Evolutionary conservation across 2,329 filamentous ascomycete species (phyloP), one percentile per base, ranked within the genome.

Genomic region (Ophiostoma sp.): DNA sequence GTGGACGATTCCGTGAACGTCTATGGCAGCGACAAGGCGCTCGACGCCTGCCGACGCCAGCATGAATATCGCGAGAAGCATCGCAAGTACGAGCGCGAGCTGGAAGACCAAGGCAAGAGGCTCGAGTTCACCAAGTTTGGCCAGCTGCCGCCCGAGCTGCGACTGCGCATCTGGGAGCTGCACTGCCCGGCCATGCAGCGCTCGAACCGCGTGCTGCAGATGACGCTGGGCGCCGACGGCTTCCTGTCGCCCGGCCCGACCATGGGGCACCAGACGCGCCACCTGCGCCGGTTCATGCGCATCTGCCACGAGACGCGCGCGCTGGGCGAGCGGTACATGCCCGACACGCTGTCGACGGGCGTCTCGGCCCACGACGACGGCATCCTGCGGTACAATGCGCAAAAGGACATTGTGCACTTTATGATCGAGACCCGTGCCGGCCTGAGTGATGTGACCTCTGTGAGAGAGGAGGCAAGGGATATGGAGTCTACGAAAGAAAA

Each of bases 131-230:
- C 71, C 8, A 68, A 70, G 27, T 74, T 74, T 13, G 1, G 17
- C 11, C 60, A 54, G 23, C 66, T 74, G 68, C 73, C 73, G 10
- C 13, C 69, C 0, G 72, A 74, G 70, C 65, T 74, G 70, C 72
- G 72, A 23, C 60, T 72, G 65, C 67, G 69, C 64, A 68, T 74
- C 62, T 74, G 73, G 73, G 68, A 69, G 41, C n/a, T 66, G 54
- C 69, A 70, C 72, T 73, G 71, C 67, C 70, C 71, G 17, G 67
- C 52, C 20, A 23, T 71, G 41, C 35, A 39, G 44, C 65, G 41
- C 27, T 52, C 41, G 36, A 15, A 67, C 1, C 70, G 71, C 20
- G 68, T 74, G 11, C 31, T 72, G 11, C 64, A 62, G 33, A 48
- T 74, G 8, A 4, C 13, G 17, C 31, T 72, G 41, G 15, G 20